Evolutionary conservation across 129 eudicot genomes (phyloP).

Genomic region (Pittosporum tobira): DNA sequence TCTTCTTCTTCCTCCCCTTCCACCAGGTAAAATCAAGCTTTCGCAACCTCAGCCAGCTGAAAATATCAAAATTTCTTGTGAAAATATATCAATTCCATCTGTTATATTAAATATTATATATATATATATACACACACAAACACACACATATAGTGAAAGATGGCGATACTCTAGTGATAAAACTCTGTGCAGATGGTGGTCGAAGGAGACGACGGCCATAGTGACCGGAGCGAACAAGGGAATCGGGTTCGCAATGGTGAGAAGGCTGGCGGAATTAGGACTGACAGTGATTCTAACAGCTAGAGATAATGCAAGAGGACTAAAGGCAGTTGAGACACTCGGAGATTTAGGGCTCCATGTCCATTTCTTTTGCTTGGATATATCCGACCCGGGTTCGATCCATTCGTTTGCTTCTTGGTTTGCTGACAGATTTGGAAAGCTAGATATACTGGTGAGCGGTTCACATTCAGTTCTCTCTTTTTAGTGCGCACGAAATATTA

Average conservation of each 20-base stretch:
- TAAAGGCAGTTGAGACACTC: slow-evolving; percentile 41
- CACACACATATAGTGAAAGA: too few species aligned
- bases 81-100: too few species aligned
- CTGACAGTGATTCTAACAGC: slow-evolving; percentile 59
- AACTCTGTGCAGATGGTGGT: slow-evolving; percentile 91
- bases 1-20: too few species aligned
- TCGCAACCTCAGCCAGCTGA: too few species aligned
- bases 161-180: too few species aligned
- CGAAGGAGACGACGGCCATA: slow-evolving; percentile 49
- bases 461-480: neutral
- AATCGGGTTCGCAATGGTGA: slow-evolving; percentile 61
- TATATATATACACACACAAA: too few species aligned
- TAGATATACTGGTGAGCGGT: slow-evolving; percentile 72
- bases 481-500: neutral
- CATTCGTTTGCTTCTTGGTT: slow-evolving; percentile 44
- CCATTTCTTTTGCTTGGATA: slow-evolving; percentile 48
- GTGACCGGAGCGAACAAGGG: slow-evolving; percentile 85
- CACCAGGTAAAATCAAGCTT: too few species aligned
- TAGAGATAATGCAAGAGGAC: slow-evolving; percentile 39
- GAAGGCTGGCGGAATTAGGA: slow-evolving; percentile 53
- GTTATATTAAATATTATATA: too few species aligned
- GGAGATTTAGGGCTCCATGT: slow-evolving; percentile 33
- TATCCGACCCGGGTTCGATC: slow-evolving; percentile 45
- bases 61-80: too few species aligned
- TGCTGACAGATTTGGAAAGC: slow-evolving; percentile 25